These are phyloP conservation scores for Amphichorda felina DNA, from an alignment of 2,329 filamentous ascomycete genomes.

Conservation along the genomic window DNA sequence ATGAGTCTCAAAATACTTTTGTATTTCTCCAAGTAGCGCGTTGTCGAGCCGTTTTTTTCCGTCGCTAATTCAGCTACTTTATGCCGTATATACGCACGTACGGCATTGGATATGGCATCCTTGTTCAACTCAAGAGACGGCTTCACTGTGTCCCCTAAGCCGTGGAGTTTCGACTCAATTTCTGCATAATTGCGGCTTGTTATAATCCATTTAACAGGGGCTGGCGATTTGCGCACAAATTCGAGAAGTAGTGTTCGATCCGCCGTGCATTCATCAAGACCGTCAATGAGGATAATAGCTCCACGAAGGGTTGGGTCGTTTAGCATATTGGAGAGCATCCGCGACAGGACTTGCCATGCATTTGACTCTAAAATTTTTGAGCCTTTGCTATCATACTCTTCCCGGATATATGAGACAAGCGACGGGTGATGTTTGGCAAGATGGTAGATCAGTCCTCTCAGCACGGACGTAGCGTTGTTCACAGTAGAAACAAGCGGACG, in stretches of 20 bases:
- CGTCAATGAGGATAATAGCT: slow-evolving; percentile 28
- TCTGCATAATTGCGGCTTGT: slow-evolving; percentile 27
- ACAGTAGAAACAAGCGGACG: slow-evolving; percentile 29
- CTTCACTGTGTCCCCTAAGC: slow-evolving; percentile 7
- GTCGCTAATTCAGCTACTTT: slow-evolving; percentile 14
- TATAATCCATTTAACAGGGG: slow-evolving; percentile 28
- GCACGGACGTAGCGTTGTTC: slow-evolving; percentile 25
- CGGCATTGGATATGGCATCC: slow-evolving; percentile 18
- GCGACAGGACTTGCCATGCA: slow-evolving; percentile 19
- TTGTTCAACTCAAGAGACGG: slow-evolving; percentile 25
- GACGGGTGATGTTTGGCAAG: slow-evolving; percentile 14
- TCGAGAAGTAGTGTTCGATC: slow-evolving; percentile 19
- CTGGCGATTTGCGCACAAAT: slow-evolving; percentile 14
- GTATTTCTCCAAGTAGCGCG: too few relatives aligned
- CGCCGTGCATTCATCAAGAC: slow-evolving; percentile 29
- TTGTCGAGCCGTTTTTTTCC: too few relatives aligned
- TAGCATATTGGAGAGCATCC: slow-evolving; percentile 26
- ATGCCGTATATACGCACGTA: slow-evolving; percentile 19
- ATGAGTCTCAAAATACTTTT: too few relatives aligned
- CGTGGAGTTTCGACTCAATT: slow-evolving; percentile 21
- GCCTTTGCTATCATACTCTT: slow-evolving; percentile 2
- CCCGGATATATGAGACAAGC: slow-evolving; percentile 2
- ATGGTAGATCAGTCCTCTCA: slow-evolving; percentile 30
- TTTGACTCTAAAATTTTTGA: slow-evolving; percentile 9
- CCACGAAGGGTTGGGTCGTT: slow-evolving; percentile 13